Base-by-base conservation (phyloP, 2,329 filamentous ascomycete species). In the Thelonectria olida region DNA sequence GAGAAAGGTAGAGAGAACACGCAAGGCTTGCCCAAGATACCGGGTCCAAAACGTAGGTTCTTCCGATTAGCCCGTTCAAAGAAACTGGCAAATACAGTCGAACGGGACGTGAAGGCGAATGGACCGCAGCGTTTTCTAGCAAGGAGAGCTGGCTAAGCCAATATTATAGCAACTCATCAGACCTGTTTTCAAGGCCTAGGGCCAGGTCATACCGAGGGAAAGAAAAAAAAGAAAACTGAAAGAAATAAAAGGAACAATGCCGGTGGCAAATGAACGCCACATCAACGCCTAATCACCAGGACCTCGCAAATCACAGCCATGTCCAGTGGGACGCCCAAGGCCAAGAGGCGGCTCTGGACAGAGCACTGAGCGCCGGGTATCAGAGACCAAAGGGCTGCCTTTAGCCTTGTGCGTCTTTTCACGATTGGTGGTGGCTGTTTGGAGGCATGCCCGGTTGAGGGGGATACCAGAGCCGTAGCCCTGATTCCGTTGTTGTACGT, bases 401-500 rank as follows among this genome's bases (percentile, higher is more conserved):
- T 69, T 58, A 58, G 57, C 27, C 48, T 54, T 53, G 55, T 62
- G 65, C 64, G 67, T 67, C 60, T 20, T 23, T 72, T 82, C 82
- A 93, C 79, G 90, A 89, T 80, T 92, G 90, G 78, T 94, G 92
- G 68, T 92, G 90, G 72, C 92, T 90, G 80, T 92, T 92, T 73
- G 93, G 91, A 59, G 91, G 90, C 86, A 96, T 92, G 71, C 91
- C 88, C 66, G 86, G 84, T 75, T 92, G 90, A 54, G 90, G 86
- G 91, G 90, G 88, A 96, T 92, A 52, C 87, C 88, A 72, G 93
- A 94, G 73, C 90, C 90, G 73, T 88, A 88, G 67, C 86, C 85
- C 74, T 87, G 87, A 65, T 74, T 78, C 78, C 89, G 90, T 77
- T 91, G 89, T 72, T 91, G 89, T 72, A 96, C 88, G 75, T 96